Evolutionary conservation across 1,139 yeast species (phyloP), one percentile per base, ranked within the genome.

Genomic region (Debaryomyces subglobosus): DNA sequence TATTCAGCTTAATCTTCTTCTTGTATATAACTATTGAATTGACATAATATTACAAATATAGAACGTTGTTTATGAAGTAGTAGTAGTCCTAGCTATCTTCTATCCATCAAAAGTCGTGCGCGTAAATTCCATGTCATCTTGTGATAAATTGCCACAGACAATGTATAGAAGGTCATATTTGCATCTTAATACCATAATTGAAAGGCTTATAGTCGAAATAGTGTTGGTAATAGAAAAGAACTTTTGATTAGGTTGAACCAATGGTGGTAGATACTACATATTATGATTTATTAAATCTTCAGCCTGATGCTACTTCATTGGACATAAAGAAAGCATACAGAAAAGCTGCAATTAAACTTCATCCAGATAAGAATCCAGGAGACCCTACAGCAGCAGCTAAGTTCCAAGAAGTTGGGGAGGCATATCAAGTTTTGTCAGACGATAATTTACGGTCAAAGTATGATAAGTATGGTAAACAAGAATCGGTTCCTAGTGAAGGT

Each of bases 181-280:
- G 23, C 25, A 35, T 15, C 13, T n/a, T 35, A 15, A 5, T 21
- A 35, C 21, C 38, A 35, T 10, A 10, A 35, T 35, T 20, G 38
- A 35, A 35, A 24, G 25, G 20, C 15, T 35, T 35, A 12, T 18
- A 20, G 38, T 35, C 25, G 24, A 21, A 20, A 35, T 8, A 20
- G 20, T 20, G 4, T 18, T 35, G 23, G 25, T 20, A 35, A 12
- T 20, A 35, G 21, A 35, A 35, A 20, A 35, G 9, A 20, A 16
- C 23, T 5, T 9, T 20, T 35, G 38, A 9, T 16, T 35, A 35
- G 12, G 20, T 20, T 21, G 25, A 21, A 18, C 32, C 5, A 16
- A 91, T 90, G 96, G 98, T 89, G n/a, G 96, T 88, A 44, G 99
- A 94, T 62, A 89, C 97, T 0, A 79, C 85, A 13, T 94, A 92